Evolutionary conservation across 129 eudicot genomes (phyloP).

Genomic region (Heracleum sosnowskyi): DNA sequence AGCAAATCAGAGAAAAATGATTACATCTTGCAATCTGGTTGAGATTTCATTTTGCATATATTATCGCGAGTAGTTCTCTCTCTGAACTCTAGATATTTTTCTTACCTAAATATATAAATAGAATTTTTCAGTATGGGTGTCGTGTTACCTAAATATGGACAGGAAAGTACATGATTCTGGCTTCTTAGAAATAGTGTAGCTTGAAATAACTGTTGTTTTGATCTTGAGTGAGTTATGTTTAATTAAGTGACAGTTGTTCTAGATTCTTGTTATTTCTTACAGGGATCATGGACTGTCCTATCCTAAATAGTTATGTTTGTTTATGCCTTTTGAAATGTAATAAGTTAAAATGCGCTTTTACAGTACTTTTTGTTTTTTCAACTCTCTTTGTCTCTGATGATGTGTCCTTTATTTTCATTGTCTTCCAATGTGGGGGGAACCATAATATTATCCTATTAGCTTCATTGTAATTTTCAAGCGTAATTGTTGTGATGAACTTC

Average conservation of each 20-base stretch:
- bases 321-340: neutral
- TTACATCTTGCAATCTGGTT: neutral
- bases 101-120: neutral
- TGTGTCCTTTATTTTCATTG: neutral
- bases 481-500: conserved; percentile 11
- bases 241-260: neutral
- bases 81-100: neutral
- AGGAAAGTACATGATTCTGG: neutral
- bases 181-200: neutral
- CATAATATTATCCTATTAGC: neutral
- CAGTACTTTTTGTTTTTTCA: neutral
- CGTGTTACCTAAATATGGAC: neutral
- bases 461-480: conserved; percentile 5
- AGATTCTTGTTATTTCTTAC: neutral
- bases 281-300: neutral
- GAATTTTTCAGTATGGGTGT: neutral
- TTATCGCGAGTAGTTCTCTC: neutral
- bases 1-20: too few relatives aligned
- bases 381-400: neutral
- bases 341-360: neutral
- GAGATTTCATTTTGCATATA: neutral
- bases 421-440: neutral
- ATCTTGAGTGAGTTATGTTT: neutral
- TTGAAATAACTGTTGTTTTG: neutral
- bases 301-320: neutral